Evolutionary conservation across 768 basidiomycete genomes (phyloP).

Genomic region (Lactarius pseudohatsudake): DNA sequence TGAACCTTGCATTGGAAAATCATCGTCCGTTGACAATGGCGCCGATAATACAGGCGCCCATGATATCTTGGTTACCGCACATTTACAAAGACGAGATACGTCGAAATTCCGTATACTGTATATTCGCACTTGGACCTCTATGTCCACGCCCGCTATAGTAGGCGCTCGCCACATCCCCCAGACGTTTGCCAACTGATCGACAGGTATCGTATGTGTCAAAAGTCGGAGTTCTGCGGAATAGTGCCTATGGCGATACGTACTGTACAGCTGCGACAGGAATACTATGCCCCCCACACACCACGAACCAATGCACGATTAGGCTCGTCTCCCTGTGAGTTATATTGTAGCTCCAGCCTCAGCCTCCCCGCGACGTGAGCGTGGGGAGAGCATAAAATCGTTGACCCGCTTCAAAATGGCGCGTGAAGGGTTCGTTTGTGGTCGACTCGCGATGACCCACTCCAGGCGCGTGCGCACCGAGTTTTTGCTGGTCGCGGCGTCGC

Average conservation of each 20-base stretch:
- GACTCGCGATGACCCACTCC: constrained; percentile 81
- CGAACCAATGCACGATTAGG: not conserved
- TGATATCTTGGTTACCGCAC: too few species aligned
- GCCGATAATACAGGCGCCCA: too few species aligned
- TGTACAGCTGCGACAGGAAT: not conserved
- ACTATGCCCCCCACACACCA: not conserved
- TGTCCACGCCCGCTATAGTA: not conserved
- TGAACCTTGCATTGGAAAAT: not conserved
- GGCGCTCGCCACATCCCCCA: not conserved
- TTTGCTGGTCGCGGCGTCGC: constrained; percentile 46
- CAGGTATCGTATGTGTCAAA: not conserved
- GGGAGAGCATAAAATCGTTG: constrained; percentile 68
- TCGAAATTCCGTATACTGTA: not conserved
- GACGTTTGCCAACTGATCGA: not conserved
- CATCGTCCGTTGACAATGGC: not conserved
- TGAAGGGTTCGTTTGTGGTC: constrained; percentile 79
- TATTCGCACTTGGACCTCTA: not conserved
- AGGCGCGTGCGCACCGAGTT: constrained; percentile 66
- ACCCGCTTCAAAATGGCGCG: constrained; percentile 76
- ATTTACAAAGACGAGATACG: not conserved
- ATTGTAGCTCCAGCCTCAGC: not conserved
- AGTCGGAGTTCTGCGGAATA: not conserved
- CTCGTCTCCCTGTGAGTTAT: not conserved
- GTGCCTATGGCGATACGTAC: not conserved
- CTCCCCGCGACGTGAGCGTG: not conserved